Conservation (phyloP, 164 flowering plant species). For the Hamamelis virginiana region DNA sequence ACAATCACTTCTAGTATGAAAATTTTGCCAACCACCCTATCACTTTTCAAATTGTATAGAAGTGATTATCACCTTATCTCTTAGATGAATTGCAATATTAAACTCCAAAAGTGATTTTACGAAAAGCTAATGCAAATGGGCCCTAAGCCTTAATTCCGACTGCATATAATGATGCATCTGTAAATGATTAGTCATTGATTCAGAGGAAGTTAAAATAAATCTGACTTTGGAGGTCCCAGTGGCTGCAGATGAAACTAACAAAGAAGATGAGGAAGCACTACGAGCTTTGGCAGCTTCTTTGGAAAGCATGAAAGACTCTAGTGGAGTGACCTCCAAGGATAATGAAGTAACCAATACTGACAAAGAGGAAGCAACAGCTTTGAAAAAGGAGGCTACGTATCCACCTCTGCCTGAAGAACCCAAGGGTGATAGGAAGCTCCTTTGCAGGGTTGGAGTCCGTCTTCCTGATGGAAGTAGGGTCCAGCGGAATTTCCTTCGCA, state of each 20-base stretch:
- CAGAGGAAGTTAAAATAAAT: background rate
- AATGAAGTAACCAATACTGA: slow-evolving; percentile 16
- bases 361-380: slow-evolving; percentile 29
- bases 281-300: slow-evolving; percentile 62
- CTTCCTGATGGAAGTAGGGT: slow-evolving; percentile 93
- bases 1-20: too few relatives aligned
- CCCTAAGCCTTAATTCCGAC: too few relatives aligned
- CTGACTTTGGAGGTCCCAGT: slow-evolving; percentile 12
- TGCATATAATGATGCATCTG: too few relatives aligned
- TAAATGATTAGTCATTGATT: too few relatives aligned
- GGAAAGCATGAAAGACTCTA: slow-evolving; percentile 38
- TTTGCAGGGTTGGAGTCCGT: slow-evolving; percentile 89
- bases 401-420: slow-evolving; percentile 94
- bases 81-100: too few relatives aligned
- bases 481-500: slow-evolving; percentile 75
- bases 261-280: slow-evolving; percentile 54
- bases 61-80: too few relatives aligned
- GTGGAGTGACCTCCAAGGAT: slow-evolving; percentile 13
- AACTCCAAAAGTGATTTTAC: too few relatives aligned
- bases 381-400: slow-evolving; percentile 41
- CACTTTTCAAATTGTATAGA: too few relatives aligned
- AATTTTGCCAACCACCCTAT: too few relatives aligned
- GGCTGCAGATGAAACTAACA: slow-evolving; percentile 33
- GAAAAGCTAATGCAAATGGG: too few relatives aligned
- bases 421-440: slow-evolving; percentile 65